Conservation (phyloP, 2,329 filamentous ascomycete genomes). For the Talaromyces marneffei region DNA sequence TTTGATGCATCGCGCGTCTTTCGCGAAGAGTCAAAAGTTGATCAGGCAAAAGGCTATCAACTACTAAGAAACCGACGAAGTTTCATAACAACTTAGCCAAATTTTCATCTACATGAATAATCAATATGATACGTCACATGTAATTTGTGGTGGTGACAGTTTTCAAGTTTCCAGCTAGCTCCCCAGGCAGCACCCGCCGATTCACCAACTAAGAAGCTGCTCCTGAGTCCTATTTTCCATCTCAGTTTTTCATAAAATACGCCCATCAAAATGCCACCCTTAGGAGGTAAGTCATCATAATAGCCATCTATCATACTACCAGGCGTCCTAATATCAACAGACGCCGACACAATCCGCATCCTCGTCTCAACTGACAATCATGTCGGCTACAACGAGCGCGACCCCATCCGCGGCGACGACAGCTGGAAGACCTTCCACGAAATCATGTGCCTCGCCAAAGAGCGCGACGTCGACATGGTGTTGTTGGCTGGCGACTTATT, state of each 20-base stretch:
- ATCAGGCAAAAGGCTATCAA: background rate
- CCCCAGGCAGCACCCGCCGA: constrained; percentile 7
- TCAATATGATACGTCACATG: background rate
- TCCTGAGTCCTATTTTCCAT: background rate
- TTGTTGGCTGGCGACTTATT: constrained; percentile 91
- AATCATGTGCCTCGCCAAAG: constrained; percentile 80
- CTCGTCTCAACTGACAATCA: constrained; percentile 94
- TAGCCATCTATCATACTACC: background rate
- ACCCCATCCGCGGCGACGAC: constrained; percentile 90
- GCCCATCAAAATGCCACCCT: constrained; percentile 3
- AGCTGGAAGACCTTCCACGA: constrained; percentile 97
- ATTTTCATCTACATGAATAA: too few relatives aligned
- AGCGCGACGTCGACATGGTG: constrained; percentile 92
- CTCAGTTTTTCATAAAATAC: background rate
- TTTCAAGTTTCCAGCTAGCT: background rate
- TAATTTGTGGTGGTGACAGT: background rate
- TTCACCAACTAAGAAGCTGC: background rate
- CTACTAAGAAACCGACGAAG: background rate
- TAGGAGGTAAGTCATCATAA: constrained; percentile 3
- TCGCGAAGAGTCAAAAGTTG: background rate
- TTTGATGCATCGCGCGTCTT: constrained; percentile 2
- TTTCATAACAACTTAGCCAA: background rate
- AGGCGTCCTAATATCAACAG: constrained; percentile 26
- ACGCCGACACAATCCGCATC: constrained; percentile 83
- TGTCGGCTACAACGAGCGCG: constrained; percentile 92